Base-by-base conservation (phyloP, 2,329 filamentous ascomycete species). In the Didymella lethalis region DNA sequence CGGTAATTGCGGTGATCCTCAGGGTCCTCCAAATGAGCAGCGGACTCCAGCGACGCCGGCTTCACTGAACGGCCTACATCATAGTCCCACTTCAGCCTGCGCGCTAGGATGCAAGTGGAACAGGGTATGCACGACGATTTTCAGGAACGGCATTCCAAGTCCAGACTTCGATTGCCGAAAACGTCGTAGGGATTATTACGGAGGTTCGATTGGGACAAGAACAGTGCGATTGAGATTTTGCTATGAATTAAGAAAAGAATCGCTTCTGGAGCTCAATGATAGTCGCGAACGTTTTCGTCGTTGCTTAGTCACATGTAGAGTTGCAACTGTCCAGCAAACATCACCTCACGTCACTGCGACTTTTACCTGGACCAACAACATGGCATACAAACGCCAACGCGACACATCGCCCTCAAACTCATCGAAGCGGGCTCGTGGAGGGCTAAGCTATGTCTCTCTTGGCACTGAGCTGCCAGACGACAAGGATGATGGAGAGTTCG, bases 401-500 rank as follows among this genome's bases (percentile, higher is more conserved):
- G 57, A 69, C 16, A 25, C 61, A 25, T 75, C 75, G 1, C 74
- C 73, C 6, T 60, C 70, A 1, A 48, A 62, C 4, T 54, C 85
- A 80, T 79, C 98, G 95, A 86, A 88, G 93, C 78, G 89, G 89
- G 70, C 89, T 89, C 71, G 86, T 86, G 68, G 85, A 18, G 48
- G 49, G 12, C 23, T 62, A 16, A 91, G 44, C n/a, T 69, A 70
- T 51, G 65, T 76, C 4, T 64, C 66, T 12, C 61, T 75, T 7
- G 95, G 95, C 73, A 97, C 92, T 2, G 89, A 93, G 8, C 84
- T 99, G 16, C 93, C 91, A 3, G 84, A 89, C 48, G 86, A 92
- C 20, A 89, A 92, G 69, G 93, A 98, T 76, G 92, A 97, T 80
- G 94, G 93, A 62, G 92, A 91, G 40, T 98, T 93, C 74, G 86